These are phyloP conservation scores for Diaporthe vaccinii DNA, from an alignment of 2,329 filamentous ascomycete genomes.

Conservation along the genomic window DNA sequence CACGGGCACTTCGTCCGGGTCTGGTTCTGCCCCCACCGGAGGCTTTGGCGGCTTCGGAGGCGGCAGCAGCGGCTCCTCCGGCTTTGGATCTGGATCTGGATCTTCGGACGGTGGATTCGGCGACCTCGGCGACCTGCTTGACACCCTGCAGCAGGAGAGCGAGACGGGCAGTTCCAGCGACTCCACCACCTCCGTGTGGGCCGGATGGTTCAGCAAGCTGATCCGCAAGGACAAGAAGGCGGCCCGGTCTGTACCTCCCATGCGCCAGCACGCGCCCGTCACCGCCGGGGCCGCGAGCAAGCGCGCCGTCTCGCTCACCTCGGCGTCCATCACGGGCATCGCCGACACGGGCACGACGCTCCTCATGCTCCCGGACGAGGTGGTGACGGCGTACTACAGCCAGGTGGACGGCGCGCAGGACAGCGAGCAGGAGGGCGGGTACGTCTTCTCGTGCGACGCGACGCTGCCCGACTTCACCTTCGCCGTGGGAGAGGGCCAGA, in stretches of 20 bases:
- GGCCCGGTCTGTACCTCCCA: background rate
- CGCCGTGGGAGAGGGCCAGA: conserved; percentile 56
- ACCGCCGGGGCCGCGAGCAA: conserved; percentile 12
- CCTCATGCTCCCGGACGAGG: conserved; percentile 58
- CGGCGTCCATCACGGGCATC: conserved; percentile 51
- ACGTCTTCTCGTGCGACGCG: conserved; percentile 60
- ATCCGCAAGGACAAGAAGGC: background rate
- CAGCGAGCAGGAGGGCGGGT: conserved; percentile 52
- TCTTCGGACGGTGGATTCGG: background rate
- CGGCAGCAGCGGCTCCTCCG: background rate
- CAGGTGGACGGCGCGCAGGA: conserved; percentile 55
- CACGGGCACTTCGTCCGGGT: conserved; percentile 6
- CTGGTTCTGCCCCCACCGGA: background rate
- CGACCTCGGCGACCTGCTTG: background rate
- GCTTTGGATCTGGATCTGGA: background rate
- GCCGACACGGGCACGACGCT: conserved; percentile 66
- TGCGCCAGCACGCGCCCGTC: conserved; percentile 34
- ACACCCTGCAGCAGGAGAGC: background rate
- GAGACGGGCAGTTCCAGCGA: background rate
- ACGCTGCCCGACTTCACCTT: conserved; percentile 59
- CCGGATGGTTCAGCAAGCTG: conserved; percentile 20
- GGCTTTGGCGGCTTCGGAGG: background rate
- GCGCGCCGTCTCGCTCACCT: conserved; percentile 46
- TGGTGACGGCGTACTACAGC: conserved; percentile 60
- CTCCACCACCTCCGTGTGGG: conserved; percentile 1